Evolutionary conservation across 1,139 yeast genomes (phyloP).

Genomic region (Protomyces pachydermus): DNA sequence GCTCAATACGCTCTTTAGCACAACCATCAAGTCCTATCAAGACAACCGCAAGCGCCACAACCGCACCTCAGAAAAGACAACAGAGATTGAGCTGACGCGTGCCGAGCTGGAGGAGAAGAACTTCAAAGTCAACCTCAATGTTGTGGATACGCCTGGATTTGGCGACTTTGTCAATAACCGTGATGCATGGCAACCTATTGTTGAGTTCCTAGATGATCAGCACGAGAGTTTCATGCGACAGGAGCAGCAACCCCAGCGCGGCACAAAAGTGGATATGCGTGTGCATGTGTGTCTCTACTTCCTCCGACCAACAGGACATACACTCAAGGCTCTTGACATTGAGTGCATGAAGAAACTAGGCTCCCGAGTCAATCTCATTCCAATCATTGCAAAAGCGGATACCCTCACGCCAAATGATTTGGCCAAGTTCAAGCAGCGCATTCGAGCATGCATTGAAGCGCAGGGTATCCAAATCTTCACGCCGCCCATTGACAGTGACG

Average conservation of each 20-base stretch:
- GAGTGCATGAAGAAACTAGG: constrained; percentile 86
- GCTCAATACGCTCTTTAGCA: constrained; percentile 73
- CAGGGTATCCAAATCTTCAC: constrained; percentile 87
- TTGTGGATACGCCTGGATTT: constrained; percentile 95
- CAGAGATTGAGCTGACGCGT: constrained; percentile 81
- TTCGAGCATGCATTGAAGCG: constrained; percentile 85
- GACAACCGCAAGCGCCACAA: constrained; percentile 66
- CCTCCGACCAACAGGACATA: constrained; percentile 93
- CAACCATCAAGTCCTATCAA: constrained; percentile 55
- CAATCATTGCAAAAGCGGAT: constrained; percentile 92
- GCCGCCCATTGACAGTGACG: constrained; percentile 53
- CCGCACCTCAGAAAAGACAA: constrained; percentile 75
- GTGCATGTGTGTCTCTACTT: constrained; percentile 95
- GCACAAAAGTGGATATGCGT: constrained; percentile 58
- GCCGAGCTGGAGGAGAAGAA: constrained; percentile 80
- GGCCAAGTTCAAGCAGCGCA: constrained; percentile 72
- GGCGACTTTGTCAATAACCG: constrained; percentile 93
- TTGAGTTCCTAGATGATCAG: constrained; percentile 94
- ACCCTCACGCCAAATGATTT: constrained; percentile 81
- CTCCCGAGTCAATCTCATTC: constrained; percentile 86
- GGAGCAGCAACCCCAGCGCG: constrained; percentile 87
- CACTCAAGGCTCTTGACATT: constrained; percentile 87
- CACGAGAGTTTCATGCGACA: constrained; percentile 92
- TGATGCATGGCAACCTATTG: constrained; percentile 89
- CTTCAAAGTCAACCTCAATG: constrained; percentile 75